Percentiles rank a stretch among this genome's conserved stretches.
These are phyloP conservation scores for Ganoderma lucidum DNA, from an alignment of 1,284 basidiomycete species.

Conservation along the genomic window DNA sequence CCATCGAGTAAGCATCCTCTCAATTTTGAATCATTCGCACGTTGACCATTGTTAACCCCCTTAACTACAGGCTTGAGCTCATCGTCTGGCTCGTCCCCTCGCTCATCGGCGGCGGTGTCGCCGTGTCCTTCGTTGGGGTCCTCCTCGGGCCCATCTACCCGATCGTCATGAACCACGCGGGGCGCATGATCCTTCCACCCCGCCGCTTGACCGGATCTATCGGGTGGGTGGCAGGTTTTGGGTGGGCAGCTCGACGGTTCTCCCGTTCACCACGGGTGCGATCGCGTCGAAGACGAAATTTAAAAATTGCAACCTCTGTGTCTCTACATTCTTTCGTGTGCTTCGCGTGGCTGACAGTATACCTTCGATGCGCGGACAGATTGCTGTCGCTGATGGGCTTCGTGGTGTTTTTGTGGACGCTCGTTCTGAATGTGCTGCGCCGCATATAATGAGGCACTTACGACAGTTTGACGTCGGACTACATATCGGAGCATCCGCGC, in stretches of 20 bases:
- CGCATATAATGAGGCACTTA: slow-evolving; percentile 23
- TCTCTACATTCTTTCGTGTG: neutral
- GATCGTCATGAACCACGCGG: slow-evolving; percentile 58
- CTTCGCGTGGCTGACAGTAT: neutral
- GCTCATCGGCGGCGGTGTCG: slow-evolving; percentile 58
- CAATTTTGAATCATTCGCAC: neutral
- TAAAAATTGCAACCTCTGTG: slow-evolving; percentile 35
- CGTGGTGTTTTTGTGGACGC: slow-evolving; percentile 35
- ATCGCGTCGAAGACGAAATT: slow-evolving; percentile 49
- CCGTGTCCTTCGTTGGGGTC: slow-evolving; percentile 62
- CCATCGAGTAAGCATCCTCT: slow-evolving; percentile 43
- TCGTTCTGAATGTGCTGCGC: slow-evolving; percentile 28
- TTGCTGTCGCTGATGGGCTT: slow-evolving; percentile 37
- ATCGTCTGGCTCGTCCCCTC: slow-evolving; percentile 68
- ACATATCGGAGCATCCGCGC: neutral
- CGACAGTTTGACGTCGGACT: neutral
- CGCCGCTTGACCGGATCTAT: slow-evolving; percentile 62
- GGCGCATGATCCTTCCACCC: slow-evolving; percentile 56
- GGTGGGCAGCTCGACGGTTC: slow-evolving; percentile 58
- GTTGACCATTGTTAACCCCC: neutral
- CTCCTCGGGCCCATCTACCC: slow-evolving; percentile 61
- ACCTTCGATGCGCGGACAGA: slow-evolving; percentile 8
- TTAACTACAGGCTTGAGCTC: slow-evolving; percentile 55
- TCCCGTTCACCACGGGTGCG: slow-evolving; percentile 65
- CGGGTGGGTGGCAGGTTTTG: slow-evolving; percentile 65